Evolutionary conservation across 2,329 filamentous ascomycete genomes (phyloP), one percentile per base, ranked within the genome.

Genomic region (Fusarium miscanthi): DNA sequence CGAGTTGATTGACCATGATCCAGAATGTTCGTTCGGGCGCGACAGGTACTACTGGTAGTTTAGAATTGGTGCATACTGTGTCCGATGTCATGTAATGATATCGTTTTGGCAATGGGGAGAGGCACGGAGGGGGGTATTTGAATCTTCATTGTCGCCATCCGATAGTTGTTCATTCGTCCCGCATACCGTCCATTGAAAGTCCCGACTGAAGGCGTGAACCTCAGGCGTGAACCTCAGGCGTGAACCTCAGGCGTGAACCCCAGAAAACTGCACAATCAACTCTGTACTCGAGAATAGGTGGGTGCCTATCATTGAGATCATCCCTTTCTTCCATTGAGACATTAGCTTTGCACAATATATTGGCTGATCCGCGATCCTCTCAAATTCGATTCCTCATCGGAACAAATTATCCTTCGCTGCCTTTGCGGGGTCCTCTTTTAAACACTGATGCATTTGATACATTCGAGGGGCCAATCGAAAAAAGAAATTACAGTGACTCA

Each of bases 391-490:
- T 30, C 19, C 35, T 42, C 6, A 41, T 53, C 9, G 38, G 38
- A 51, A 27, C 31, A 46, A 41, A 48, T 38, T 30, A 37, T 43
- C 38, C 23, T 58, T 16, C 33, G 27, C 57, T 38, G 52, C 42
- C 23, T 42, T 60, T 66, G 70, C 52, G 48, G 70, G 70, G 51
- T 61, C 35, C 51, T 53, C 54, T 40, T 46, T 27, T 33, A n/a
- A 41, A 54, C 21, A 23, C 52, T 35, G 45, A 59, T 48, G 42
- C 45, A 19, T 31, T 57, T 25, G 31, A 52, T 33, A 56, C 23
- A 35, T 52, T 42, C 19, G 40, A 51, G 23, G 40, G 31, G 38
- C 19, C 40, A 40, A 56, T 43, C 54, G 38, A 8, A n/a, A 38
- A 31, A 35, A 27, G 23, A 12, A n/a, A 48, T 35, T 46, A 16